A percentile compares a stretch with the other conserved stretches of the same genome.
Conservation (phyloP, 805 yeast genomes). For the Scheffersomyces amazonensis region DNA sequence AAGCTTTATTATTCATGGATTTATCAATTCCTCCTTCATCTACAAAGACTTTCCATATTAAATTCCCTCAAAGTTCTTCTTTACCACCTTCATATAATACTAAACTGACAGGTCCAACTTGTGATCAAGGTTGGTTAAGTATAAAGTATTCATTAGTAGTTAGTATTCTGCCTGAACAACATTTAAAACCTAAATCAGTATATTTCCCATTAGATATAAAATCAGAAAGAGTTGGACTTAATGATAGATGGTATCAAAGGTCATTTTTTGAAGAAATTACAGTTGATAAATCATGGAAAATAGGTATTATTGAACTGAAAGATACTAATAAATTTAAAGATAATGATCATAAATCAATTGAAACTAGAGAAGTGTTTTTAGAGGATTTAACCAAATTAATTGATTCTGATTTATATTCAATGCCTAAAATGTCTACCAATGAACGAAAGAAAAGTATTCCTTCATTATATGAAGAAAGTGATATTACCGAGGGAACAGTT, state of each 20-base stretch:
- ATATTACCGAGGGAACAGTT: conserved; percentile 9
- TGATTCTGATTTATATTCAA: conserved; percentile 26
- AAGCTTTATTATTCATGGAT: conserved; percentile 35
- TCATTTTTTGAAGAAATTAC: conserved; percentile 22
- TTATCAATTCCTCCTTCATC: conserved; percentile 16
- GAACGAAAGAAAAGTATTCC: conserved; percentile 30
- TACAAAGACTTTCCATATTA: conserved; percentile 17
- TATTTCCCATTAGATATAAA: conserved; percentile 34
- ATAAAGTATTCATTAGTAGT: conserved; percentile 34
- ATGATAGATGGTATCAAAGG: conserved; percentile 26
- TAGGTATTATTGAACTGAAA: conserved; percentile 6
- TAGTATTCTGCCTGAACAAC: conserved; percentile 23
- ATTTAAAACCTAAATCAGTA: conserved; percentile 16
- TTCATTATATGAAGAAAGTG: conserved; percentile 10
- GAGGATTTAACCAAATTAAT: conserved; percentile 31
- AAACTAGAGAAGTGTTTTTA: conserved; percentile 18
- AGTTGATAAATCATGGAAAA: conserved; percentile 29
- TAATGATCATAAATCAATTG: conserved; percentile 1
- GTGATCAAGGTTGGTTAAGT: conserved; percentile 39
- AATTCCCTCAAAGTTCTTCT: conserved; percentile 17
- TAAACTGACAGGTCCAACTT: conserved; percentile 35
- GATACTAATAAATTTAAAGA: background rate
- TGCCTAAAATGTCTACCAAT: conserved; percentile 30
- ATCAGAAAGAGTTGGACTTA: conserved; percentile 21
- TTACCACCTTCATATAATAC: conserved; percentile 42